A percentile compares a stretch with the other conserved stretches of the same genome.
Evolutionary conservation across 805 yeast genomes (phyloP).

Genomic region (Lipomyces mesembrius): DNA sequence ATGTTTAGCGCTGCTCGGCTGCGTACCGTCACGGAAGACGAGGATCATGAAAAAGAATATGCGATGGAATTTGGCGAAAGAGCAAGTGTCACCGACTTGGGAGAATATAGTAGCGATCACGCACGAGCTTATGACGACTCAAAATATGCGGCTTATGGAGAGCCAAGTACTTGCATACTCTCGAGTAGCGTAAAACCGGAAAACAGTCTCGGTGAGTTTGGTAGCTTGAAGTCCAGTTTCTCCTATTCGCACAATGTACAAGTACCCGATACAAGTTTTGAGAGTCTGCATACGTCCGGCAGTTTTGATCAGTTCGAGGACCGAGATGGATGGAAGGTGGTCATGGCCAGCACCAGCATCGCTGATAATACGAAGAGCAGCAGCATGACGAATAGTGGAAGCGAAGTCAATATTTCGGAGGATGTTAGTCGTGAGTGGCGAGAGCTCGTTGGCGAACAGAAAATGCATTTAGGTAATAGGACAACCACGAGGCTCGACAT

Average conservation of each 20-base stretch:
- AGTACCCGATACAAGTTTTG: constrained; percentile 1
- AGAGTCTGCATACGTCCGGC: constrained; percentile 5
- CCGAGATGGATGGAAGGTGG: neutral
- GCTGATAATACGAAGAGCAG: neutral
- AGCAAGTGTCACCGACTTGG: neutral
- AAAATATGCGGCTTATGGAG: neutral
- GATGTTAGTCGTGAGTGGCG: constrained; percentile 5
- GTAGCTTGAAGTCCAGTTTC: neutral
- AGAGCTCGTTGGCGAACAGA: neutral
- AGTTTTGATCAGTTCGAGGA: neutral
- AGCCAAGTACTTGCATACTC: neutral
- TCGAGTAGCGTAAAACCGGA: neutral
- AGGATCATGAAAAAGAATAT: neutral
- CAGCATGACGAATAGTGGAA: neutral
- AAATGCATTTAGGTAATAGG: neutral
- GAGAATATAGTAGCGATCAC: neutral
- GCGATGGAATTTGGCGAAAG: neutral
- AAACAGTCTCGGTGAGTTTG: neutral
- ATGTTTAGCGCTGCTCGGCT: neutral
- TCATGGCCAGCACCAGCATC: neutral
- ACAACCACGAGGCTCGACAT: neutral
- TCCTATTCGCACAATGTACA: neutral
- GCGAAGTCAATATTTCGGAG: neutral
- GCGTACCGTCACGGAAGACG: neutral
- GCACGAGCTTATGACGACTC: neutral